These are phyloP conservation scores for Mrakiaceae sp. DNA, from an alignment of 1,284 basidiomycete species.

Conservation along the genomic window DNA sequence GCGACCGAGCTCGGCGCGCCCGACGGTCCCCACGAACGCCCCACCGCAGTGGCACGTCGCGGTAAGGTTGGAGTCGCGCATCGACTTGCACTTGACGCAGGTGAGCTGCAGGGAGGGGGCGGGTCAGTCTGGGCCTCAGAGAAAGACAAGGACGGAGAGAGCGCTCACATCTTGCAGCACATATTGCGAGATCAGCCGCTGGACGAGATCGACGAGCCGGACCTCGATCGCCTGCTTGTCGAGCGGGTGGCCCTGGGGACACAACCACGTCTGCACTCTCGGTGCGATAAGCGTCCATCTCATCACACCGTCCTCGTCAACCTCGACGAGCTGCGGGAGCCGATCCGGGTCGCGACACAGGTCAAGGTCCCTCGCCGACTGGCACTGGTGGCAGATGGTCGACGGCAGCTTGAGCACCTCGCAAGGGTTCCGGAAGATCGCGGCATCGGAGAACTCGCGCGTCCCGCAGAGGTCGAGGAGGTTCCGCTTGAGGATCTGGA, in stretches of 20 bases:
- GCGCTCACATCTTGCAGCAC: slow-evolving; percentile 72
- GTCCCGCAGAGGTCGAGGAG: slow-evolving; percentile 79
- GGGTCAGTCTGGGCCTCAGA: background rate
- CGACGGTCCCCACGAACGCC: slow-evolving; percentile 57
- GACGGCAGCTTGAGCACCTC: slow-evolving; percentile 76
- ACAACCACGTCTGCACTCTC: slow-evolving; percentile 35
- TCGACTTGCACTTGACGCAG: slow-evolving; percentile 77
- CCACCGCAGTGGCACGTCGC: slow-evolving; percentile 82
- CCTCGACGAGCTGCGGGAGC: slow-evolving; percentile 39
- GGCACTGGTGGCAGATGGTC: slow-evolving; percentile 85
- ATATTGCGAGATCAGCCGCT: slow-evolving; percentile 59
- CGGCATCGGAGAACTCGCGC: slow-evolving; percentile 75
- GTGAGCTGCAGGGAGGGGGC: slow-evolving; percentile 23
- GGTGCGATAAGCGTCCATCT: slow-evolving; percentile 32
- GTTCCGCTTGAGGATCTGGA: slow-evolving; percentile 79
- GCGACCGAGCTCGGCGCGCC: slow-evolving; percentile 54
- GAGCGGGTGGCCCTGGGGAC: slow-evolving; percentile 55
- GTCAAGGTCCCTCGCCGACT: slow-evolving; percentile 80
- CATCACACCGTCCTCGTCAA: slow-evolving; percentile 25
- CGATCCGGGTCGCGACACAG: slow-evolving; percentile 88
- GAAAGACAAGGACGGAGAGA: background rate
- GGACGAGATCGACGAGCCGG: slow-evolving; percentile 65
- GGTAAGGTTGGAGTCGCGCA: slow-evolving; percentile 76
- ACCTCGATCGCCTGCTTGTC: slow-evolving; percentile 78
- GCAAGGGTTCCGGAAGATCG: slow-evolving; percentile 82